Base-by-base conservation (phyloP, 1,284 basidiomycete genomes). In the Cronartium quercuum region DNA sequence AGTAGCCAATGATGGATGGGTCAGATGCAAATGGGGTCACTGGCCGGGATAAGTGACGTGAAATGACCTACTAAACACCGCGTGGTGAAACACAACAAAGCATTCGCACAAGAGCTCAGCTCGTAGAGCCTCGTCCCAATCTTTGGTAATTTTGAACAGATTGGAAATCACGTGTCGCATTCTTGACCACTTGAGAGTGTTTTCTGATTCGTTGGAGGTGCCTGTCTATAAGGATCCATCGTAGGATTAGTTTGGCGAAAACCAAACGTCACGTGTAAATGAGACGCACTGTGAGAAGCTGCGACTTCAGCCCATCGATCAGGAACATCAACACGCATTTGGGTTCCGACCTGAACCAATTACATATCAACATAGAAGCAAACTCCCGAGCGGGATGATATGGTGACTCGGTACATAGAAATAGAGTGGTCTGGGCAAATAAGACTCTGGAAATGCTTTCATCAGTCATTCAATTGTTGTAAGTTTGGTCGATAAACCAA, bases 381-480 rank as follows among this genome's bases (percentile, higher is more conserved):
- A 85, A 84, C 0, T 84, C 77, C 1, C 87, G 84, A 0, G 89
- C 88, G 0, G 82, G 80, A 71, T 94, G 92, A 74, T 84, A 83
- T 3, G 87, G 87, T 80, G 95, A 93, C 81, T 95, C 95, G 3
- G 87, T 83, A 47, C 94, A 83, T 3, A 94, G 83, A 0, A 85
- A 83, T 0, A 86, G 84, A 0, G 87, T 81, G 0, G 85, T 84
- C 67, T 88, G 85, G 0, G 89, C 81, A 15, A 92, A 82, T 0
- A 83, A 79, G 1, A 73, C 75, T 4, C 77, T 66, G 42, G 68
- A 42, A 61, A 60, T 29, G 12, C 57, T 58, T 29, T 67, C 42
- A 10, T 37, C 18, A 12, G 61, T 29, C 29, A 61, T 47, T 29
- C 66, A 76, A 34, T 41, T 44, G 0, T 24, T 9, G n/a, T n/a